phyloP scores from a whole-genome alignment of 2,329 filamentous ascomycete species.

The Diplodia sapinea region DNA sequence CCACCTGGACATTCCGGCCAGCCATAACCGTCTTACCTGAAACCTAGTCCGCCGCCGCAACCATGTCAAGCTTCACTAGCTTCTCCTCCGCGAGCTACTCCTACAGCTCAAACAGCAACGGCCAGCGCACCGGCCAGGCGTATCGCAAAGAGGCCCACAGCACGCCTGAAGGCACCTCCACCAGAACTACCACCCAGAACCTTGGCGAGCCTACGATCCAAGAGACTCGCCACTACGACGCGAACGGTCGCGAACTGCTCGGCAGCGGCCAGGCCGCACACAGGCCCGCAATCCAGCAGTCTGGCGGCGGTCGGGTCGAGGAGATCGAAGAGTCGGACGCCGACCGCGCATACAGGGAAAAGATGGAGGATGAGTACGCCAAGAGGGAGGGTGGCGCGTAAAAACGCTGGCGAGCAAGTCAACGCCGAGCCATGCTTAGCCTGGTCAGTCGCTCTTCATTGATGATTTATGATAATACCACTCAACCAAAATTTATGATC shows the following conservation, averaged over 20 bases:
- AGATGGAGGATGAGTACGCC: constrained; percentile 37
- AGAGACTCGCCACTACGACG: constrained; percentile 41
- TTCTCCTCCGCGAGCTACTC: constrained; percentile 9
- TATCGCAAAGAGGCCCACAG: constrained; percentile 36
- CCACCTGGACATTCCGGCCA: background rate
- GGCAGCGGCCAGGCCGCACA: constrained; percentile 21
- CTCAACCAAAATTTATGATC: background rate
- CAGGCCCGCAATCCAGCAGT: background rate
- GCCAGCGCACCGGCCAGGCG: constrained; percentile 37
- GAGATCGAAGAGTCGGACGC: constrained; percentile 26
- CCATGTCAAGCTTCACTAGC: constrained; percentile 19
- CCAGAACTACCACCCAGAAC: constrained; percentile 39
- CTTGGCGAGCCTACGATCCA: constrained; percentile 39
- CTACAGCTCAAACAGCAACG: constrained; percentile 35
- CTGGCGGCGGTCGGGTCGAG: constrained; percentile 9
- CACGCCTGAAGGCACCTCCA: constrained; percentile 38
- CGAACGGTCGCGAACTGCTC: constrained; percentile 39
- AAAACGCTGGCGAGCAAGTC: background rate
- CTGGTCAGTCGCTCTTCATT: background rate
- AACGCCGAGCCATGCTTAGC: background rate
- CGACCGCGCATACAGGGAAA: constrained; percentile 3
- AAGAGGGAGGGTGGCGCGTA: constrained; percentile 43
- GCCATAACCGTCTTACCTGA: background rate
- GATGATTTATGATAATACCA: background rate
- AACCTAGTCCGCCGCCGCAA: constrained; percentile 6